A percentile compares a stretch with the other conserved stretches of the same genome.
These are phyloP conservation scores for Metarhizium rileyi DNA, from an alignment of 2,329 filamentous ascomycete genomes.

Conservation along the genomic window DNA sequence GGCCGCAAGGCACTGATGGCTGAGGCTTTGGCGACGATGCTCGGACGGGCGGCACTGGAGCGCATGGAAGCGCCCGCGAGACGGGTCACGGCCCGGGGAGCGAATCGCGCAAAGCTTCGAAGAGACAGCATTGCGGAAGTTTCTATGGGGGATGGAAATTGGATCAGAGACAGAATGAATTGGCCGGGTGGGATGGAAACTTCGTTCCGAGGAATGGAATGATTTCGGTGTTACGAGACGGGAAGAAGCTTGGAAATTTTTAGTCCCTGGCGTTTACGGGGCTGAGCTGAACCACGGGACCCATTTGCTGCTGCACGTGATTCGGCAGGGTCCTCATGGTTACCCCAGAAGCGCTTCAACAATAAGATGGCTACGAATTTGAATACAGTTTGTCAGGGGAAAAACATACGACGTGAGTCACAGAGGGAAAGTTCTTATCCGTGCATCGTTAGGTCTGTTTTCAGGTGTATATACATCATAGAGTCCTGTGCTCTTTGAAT, in stretches of 20 bases:
- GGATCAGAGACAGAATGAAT: slow-evolving; percentile 8
- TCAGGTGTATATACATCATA: background rate
- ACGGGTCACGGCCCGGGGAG: slow-evolving; percentile 54
- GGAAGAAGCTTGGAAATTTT: background rate
- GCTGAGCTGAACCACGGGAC: background rate
- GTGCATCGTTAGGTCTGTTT: background rate
- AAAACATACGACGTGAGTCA: background rate
- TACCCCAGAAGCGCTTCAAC: background rate
- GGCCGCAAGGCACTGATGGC: slow-evolving; percentile 20
- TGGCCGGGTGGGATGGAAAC: slow-evolving; percentile 9
- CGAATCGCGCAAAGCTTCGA: slow-evolving; percentile 53
- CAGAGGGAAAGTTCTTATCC: no score
- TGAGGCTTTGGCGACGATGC: slow-evolving; percentile 37
- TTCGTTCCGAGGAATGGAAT: background rate
- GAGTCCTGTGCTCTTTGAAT: background rate
- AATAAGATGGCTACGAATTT: background rate
- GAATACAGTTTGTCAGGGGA: background rate
- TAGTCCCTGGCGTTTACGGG: slow-evolving; percentile 6
- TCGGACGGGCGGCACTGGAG: slow-evolving; percentile 37
- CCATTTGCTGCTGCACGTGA: background rate
- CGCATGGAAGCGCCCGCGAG: slow-evolving; percentile 41
- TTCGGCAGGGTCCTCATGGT: background rate
- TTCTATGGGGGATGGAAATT: slow-evolving; percentile 4
- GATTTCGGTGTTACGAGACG: background rate
- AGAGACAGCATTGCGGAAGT: slow-evolving; percentile 56